phyloP scores from a whole-genome alignment of 192 early-diverging fungal species.

The Coemansia sp. region DNA sequence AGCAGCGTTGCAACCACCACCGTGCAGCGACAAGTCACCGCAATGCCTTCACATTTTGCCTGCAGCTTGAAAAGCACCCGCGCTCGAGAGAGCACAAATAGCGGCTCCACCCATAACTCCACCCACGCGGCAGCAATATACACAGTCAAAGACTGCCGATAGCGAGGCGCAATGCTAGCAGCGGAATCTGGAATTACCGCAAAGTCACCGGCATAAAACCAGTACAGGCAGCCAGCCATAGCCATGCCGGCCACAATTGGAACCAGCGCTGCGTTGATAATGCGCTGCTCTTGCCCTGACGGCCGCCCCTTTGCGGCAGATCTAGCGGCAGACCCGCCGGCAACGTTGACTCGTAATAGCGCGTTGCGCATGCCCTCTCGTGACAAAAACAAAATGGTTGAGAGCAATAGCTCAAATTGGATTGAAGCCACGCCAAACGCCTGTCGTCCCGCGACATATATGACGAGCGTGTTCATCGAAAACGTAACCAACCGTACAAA shows the following conservation, averaged over 20 bases:
- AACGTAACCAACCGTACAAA: conserved; percentile 77
- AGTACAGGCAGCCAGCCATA: conserved; percentile 54
- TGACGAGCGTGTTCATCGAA: conserved; percentile 69
- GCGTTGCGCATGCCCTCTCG: conserved; percentile 75
- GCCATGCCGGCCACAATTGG: conserved; percentile 48
- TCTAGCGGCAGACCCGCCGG: neutral
- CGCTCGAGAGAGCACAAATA: conserved; percentile 71
- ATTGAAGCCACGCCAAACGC: conserved; percentile 81
- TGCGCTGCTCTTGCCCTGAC: conserved; percentile 17
- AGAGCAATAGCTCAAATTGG: conserved; percentile 77
- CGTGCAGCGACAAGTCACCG: conserved; percentile 69
- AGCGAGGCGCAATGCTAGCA: conserved; percentile 39
- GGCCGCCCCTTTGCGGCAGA: neutral
- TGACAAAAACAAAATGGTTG: conserved; percentile 90
- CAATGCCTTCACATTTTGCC: conserved; percentile 77
- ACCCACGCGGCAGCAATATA: conserved; percentile 73
- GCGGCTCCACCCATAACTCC: conserved; percentile 82
- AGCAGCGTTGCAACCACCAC: conserved; percentile 63
- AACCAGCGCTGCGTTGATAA: conserved; percentile 39
- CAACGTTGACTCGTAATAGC: conserved; percentile 55
- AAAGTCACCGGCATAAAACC: conserved; percentile 24
- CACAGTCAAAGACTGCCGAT: conserved; percentile 54
- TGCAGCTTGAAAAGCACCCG: conserved; percentile 72
- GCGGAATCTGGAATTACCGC: conserved; percentile 2
- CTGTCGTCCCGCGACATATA: conserved; percentile 64